Conservation (phyloP, 73 alveolate genomes). For the Paramecium sexaurelia region DNA sequence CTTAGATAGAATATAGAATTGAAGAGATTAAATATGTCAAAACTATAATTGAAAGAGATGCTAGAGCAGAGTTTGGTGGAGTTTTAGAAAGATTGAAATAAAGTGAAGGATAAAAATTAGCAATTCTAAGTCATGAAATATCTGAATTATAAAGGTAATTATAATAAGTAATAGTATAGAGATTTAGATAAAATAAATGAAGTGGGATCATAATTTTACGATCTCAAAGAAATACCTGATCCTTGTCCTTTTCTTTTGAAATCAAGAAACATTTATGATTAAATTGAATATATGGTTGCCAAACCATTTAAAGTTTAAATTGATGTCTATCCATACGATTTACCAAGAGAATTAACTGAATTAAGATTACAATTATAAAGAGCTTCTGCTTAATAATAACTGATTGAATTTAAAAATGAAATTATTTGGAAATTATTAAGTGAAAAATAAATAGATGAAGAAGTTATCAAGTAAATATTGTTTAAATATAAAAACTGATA, state of each 20-base stretch:
- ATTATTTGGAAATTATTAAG: constrained; percentile 51
- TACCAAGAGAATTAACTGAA: constrained; percentile 69
- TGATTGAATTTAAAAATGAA: constrained; percentile 60
- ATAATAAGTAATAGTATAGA: neutral
- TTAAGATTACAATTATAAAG: constrained; percentile 43
- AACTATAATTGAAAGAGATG: constrained; percentile 92
- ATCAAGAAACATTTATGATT: constrained; percentile 61
- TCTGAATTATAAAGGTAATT: constrained; percentile 84
- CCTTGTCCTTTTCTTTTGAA: constrained; percentile 55
- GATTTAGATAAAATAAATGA: constrained; percentile 95
- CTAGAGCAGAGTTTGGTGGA: constrained; percentile 93
- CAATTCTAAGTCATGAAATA: constrained; percentile 93
- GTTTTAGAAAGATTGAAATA: constrained; percentile 94
- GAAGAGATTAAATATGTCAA: constrained; percentile 94
- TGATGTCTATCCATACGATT: constrained; percentile 65
- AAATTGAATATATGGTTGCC: constrained; percentile 59
- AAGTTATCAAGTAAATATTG: constrained; percentile 1
- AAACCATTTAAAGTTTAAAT: constrained; percentile 61
- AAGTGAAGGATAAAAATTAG: constrained; percentile 95
- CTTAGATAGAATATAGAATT: constrained; percentile 71
- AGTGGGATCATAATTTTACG: constrained; percentile 65
- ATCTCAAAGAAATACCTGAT: constrained; percentile 47
- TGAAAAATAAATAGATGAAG: constrained; percentile 57
- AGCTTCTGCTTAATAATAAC: constrained; percentile 50
- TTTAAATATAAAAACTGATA: neutral